phyloP scores from a whole-genome alignment of 2,329 filamentous ascomycete species.

The Diaporthe vexans region DNA sequence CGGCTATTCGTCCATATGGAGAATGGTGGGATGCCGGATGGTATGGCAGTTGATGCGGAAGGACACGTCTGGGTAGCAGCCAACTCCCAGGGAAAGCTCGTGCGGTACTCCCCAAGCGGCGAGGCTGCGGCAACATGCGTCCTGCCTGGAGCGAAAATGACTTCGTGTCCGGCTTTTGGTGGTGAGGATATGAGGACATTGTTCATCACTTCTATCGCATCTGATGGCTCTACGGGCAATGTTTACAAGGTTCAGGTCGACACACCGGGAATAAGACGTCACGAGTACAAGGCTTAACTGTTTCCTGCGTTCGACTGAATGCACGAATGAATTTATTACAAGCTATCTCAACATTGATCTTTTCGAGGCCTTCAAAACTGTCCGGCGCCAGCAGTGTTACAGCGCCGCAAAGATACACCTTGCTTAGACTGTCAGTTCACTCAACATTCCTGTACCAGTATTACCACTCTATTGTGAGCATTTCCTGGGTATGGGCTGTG shows the following conservation, averaged over 20 bases:
- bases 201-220: conserved; percentile 42
- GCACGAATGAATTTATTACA: background rate
- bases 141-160: conserved; percentile 41
- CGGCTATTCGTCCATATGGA: conserved; percentile 33
- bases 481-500: no score
- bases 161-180: conserved; percentile 42
- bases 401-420: background rate
- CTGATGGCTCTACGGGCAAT: conserved; percentile 40
- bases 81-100: conserved; percentile 43
- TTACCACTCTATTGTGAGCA: no score
- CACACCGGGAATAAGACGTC: conserved; percentile 27
- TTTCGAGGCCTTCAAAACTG: no score
- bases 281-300: conserved; percentile 27
- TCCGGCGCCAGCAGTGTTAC: background rate
- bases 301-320: background rate
- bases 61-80: conserved; percentile 37
- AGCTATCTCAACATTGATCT: background rate
- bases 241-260: conserved; percentile 40
- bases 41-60: conserved; percentile 40
- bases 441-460: no score
- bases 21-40: conserved; percentile 38
- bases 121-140: conserved; percentile 26
- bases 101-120: conserved; percentile 40
- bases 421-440: no score
- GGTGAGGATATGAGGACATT: conserved; percentile 39